Evolutionary conservation across 2,329 filamentous ascomycete species (phyloP), one percentile per base, ranked within the genome.

Genomic region (Arthroderma sp.): DNA sequence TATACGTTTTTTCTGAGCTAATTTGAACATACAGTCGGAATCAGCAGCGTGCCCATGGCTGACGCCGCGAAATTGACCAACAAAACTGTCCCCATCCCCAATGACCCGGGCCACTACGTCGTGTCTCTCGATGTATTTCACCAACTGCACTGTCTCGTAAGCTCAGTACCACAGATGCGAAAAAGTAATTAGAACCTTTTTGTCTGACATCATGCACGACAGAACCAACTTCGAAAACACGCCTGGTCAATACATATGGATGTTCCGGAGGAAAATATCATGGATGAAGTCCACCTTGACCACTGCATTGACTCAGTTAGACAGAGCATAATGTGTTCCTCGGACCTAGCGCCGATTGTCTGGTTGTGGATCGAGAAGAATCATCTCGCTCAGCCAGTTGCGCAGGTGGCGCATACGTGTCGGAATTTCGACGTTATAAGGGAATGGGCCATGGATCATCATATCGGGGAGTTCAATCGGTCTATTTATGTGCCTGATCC

Each of bases 281-380:
- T 41, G 29, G 29, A 30, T 9, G 50, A 49, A 28, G 36, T 47
- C 4, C 50, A 53, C 33, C 36, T 51, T 1, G 51, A 51, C 9
- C 50, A 53, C 27, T 53, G 50, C 36, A 40, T 52, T 8, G 48
- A 53, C 7, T 38, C 39, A 2, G 48, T 52, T 9, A 45, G 49
- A 1, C 50, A 53, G 37, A 52, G 49, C 22, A 45, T 53, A 2
- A 53, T 52, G 50, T 53, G 50, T 30, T 48, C 50, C 5, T 15
- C 47, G 3, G 50, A 53, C 40, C 41, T 47, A n/a, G 36, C 47
- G 3, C 29, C 44, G 3, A 31, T 48, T 3, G 10, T 34, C 1
- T 53, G 50, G 48, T 9, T 6, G 0, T 52, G 50, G 50, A 29
- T 42, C 34, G 40, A 33, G n/a, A 10, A 32, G 5, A 27, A 29